Percentiles rank a stretch among this genome's conserved stretches.
phyloP scores from a whole-genome alignment of 202 grass and related monocot species.

The Carex arenaria region DNA sequence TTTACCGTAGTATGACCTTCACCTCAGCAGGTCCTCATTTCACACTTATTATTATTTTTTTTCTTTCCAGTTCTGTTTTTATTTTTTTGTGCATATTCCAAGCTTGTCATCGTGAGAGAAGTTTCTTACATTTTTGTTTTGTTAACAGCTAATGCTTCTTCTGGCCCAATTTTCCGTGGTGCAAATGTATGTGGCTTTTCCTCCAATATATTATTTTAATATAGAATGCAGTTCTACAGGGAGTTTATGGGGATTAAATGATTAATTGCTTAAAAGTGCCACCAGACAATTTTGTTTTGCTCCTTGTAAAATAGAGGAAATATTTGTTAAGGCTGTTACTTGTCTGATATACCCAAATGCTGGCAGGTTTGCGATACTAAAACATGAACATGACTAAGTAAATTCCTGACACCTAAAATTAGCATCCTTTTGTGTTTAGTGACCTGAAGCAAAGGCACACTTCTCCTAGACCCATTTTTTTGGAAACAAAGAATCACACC shows the following conservation, averaged over 20 bases:
- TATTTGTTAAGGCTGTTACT: not conserved
- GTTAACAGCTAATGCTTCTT: slow-evolving; percentile 50
- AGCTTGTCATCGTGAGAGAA: slow-evolving; percentile 24
- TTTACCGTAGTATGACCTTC: slow-evolving; percentile 80
- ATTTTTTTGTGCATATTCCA: not conserved
- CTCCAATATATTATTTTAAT: not conserved
- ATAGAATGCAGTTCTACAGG: not conserved
- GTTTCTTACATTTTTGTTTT: slow-evolving; percentile 11
- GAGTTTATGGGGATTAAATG: not conserved
- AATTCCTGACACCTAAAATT: not conserved
- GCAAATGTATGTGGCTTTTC: slow-evolving; percentile 51
- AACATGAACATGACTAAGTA: not conserved
- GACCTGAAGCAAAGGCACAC: not conserved
- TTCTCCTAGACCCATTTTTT: not conserved
- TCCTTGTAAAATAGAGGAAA: slow-evolving; percentile 9
- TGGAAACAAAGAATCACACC: not conserved
- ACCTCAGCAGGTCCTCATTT: slow-evolving; percentile 36
- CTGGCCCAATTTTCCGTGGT: slow-evolving; percentile 46
- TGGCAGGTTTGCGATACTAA: not conserved
- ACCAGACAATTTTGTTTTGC: slow-evolving; percentile 25
- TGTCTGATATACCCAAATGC: not conserved
- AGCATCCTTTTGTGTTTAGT: not conserved
- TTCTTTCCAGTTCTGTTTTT: slow-evolving; percentile 5
- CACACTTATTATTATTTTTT: not conserved
- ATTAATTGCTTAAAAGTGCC: slow-evolving; percentile 2